Evolutionary conservation across 2,329 filamentous ascomycete genomes (phyloP).

Genomic region (Clonostachys solani): DNA sequence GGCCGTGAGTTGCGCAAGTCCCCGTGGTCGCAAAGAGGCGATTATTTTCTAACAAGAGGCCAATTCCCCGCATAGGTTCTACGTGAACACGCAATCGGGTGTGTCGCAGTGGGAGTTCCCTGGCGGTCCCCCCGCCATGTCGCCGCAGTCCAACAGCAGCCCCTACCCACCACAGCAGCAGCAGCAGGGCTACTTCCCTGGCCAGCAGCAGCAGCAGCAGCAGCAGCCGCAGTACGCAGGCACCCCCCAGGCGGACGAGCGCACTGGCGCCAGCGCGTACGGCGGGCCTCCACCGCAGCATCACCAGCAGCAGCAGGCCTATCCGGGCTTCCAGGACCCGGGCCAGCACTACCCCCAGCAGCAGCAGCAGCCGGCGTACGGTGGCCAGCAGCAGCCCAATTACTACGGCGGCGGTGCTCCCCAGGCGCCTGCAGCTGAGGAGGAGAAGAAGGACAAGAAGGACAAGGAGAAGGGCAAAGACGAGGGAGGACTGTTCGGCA

Average conservation of each 20-base stretch:
- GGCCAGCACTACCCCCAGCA: background rate
- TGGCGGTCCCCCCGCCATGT: too few species aligned
- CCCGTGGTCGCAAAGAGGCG: too few species aligned
- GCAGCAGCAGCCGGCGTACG: conserved; percentile 1
- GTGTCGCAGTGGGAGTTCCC: conserved; percentile 2
- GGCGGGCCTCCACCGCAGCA: background rate
- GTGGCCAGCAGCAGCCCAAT: background rate
- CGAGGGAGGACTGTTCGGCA: too few species aligned
- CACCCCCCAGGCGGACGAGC: too few species aligned
- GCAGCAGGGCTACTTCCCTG: background rate
- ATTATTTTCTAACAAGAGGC: too few species aligned
- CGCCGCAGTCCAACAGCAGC: background rate
- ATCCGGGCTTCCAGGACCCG: too few species aligned
- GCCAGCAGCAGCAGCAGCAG: background rate
- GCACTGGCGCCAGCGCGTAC: background rate
- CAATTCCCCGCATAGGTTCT: conserved; percentile 3
- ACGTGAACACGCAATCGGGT: conserved; percentile 2
- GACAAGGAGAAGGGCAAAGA: too few species aligned
- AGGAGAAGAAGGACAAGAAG: too few species aligned
- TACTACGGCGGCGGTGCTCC: too few species aligned
- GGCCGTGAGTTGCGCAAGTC: too few species aligned
- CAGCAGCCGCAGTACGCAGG: background rate
- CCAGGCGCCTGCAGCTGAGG: too few species aligned
- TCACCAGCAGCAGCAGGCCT: too few species aligned
- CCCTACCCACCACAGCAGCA: background rate